Conservation (phyloP, 345 rosid genomes). For the Barbarea vulgaris region DNA sequence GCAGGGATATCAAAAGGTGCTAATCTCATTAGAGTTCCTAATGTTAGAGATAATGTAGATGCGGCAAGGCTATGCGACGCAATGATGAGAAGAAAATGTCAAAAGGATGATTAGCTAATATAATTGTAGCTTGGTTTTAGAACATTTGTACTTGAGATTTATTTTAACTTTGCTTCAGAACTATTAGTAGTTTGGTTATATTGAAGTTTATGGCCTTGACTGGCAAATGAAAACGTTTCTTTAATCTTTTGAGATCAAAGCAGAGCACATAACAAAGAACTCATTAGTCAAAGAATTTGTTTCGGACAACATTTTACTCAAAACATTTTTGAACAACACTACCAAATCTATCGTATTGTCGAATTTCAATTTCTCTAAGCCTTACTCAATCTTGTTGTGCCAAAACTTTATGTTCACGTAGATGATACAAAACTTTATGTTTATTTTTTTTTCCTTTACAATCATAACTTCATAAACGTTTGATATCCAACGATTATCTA, state of each 20-base stretch:
- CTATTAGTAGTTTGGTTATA: background rate
- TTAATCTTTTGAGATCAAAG: background rate
- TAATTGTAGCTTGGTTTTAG: background rate
- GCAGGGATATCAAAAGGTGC: slow-evolving; percentile 70
- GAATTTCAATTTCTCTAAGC: no score
- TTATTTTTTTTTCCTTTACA: no score
- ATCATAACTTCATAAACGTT: no score
- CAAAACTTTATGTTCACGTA: background rate
- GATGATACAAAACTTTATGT: no score
- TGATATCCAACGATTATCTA: no score
- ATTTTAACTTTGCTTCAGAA: background rate
- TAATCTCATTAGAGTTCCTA: slow-evolving; percentile 79
- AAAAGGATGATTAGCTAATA: background rate
- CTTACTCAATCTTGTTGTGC: background rate
- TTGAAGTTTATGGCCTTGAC: background rate
- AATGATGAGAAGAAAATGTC: slow-evolving; percentile 42
- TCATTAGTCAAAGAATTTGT: background rate
- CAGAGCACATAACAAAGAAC: background rate
- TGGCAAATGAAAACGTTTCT: background rate
- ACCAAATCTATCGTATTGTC: background rate
- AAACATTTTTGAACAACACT: background rate
- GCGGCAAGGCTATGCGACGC: slow-evolving; percentile 70
- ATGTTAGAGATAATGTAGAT: slow-evolving; percentile 65
- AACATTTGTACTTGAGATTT: background rate
- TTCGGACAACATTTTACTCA: background rate